phyloP scores from a whole-genome alignment of 306 rosid genomes.

The Quillaja saponaria region DNA sequence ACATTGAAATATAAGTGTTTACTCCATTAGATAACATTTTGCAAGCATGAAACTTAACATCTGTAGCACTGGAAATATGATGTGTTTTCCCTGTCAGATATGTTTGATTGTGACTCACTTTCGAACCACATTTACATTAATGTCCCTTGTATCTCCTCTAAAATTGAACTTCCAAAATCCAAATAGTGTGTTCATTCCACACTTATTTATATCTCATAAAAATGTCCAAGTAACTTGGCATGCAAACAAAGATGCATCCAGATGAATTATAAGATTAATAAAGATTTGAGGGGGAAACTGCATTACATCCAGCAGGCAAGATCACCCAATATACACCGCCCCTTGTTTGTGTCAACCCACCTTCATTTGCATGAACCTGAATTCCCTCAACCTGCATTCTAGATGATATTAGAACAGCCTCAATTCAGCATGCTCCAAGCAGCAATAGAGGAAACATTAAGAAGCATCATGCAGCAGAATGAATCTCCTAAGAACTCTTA shows the following conservation, averaged over 20 bases:
- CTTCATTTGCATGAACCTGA: conserved; percentile 88
- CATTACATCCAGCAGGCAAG: conserved; percentile 97
- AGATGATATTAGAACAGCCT: conserved; percentile 33
- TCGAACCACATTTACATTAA: too few relatives aligned
- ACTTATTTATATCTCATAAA: neutral
- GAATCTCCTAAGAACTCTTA: conserved; percentile 2
- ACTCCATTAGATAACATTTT: neutral
- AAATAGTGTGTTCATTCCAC: conserved; percentile 14
- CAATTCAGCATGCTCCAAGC: conserved; percentile 25
- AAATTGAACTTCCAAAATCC: too few relatives aligned
- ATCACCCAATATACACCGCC: conserved; percentile 94
- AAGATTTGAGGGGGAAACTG: conserved; percentile 32
- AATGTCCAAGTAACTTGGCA: neutral
- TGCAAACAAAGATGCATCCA: neutral
- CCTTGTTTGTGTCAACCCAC: conserved; percentile 83
- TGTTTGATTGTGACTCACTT: too few relatives aligned
- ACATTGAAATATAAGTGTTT: too few relatives aligned
- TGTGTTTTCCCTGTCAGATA: conserved; percentile 8
- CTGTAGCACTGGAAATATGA: conserved; percentile 19
- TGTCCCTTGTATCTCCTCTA: too few relatives aligned
- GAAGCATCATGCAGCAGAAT: conserved; percentile 20
- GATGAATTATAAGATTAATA: neutral
- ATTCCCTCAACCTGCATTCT: conserved; percentile 86
- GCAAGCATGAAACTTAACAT: conserved; percentile 16
- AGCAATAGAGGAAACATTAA: conserved; percentile 13